Evolutionary conservation across 768 basidiomycete species (phyloP).

Genomic region (Tricholoma bakamatsutake): DNA sequence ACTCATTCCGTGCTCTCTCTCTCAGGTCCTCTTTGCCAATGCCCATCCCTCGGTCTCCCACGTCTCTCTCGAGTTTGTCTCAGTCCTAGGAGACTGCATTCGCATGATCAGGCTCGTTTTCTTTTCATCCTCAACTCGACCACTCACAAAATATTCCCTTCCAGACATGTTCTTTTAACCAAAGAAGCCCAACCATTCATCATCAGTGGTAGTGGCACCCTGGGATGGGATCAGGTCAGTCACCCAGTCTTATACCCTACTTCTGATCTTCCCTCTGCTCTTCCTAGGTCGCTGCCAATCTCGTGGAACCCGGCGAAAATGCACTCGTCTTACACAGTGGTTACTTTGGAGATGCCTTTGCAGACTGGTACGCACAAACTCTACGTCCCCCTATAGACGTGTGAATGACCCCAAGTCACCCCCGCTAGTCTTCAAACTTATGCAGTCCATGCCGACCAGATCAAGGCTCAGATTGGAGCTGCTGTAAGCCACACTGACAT

Average conservation of each 20-base stretch:
- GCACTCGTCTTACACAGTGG: constrained; percentile 85
- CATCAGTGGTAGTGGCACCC: constrained; percentile 89
- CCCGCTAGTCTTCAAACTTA: constrained; percentile 69
- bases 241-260: background rate
- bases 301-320: constrained; percentile 76
- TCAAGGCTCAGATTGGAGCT: constrained; percentile 81
- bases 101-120: constrained; percentile 70
- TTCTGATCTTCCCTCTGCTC: background rate
- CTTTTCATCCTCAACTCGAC: background rate
- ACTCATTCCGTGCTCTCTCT: no score
- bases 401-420: no score
- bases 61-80: constrained; percentile 82
- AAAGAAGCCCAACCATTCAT: constrained; percentile 83
- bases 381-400: no score
- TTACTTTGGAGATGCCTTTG: constrained; percentile 91
- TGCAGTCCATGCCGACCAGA: constrained; percentile 80
- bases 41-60: constrained; percentile 90
- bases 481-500: constrained; percentile 56
- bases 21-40: constrained; percentile 86
- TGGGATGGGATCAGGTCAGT: constrained; percentile 92
- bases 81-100: constrained; percentile 84
- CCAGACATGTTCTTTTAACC: constrained; percentile 72
- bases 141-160: background rate
- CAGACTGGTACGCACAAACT: constrained; percentile 67
- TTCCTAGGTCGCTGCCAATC: constrained; percentile 78